Evolutionary conservation across 345 rosid genomes (phyloP), one percentile per base, ranked within the genome.

Genomic region (Camelina neglecta): DNA sequence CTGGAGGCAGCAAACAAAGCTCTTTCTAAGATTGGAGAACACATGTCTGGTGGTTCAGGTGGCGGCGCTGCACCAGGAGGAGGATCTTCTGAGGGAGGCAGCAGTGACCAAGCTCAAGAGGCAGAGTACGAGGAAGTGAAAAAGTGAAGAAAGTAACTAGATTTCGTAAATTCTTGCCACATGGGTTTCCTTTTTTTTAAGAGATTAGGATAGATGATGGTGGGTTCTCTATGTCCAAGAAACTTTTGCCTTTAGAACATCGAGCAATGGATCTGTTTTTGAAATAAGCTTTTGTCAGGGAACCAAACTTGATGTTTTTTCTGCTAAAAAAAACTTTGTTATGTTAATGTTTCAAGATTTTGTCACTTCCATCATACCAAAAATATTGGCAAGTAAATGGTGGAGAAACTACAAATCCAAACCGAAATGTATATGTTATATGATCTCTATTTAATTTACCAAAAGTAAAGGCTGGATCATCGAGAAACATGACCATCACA

Each of bases 121-220:
- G 97, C 97, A 0, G 98, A 93, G 44, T 93, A 85, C 21, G 93
- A 93, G 83, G 98, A 91, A 78, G 93, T 79, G 71, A 90, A 84
- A 73, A 90, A 90, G 83, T 90, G 82, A 85, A 57, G 55, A 71
- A 86, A 88, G 82, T 90, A 81, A 83, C 29, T 62, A 23, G 23
- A 18, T 21, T 53, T 11, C 20, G 26, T 59, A 26, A 38, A 45
- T 68, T 63, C 49, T 63, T 69, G 71, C 65, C 78, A 51, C 60
- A n/a, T 53, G 73, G 56, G 8, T 35, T 35, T n/a, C n/a, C n/a
- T n/a, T 35, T 60, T 72, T 36, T 60, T 72, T 45, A 51, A 44
- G 70, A 45, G 49, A 36, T 45, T 69, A 68, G 67, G 67, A 71
- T 71, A 71, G 72, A 65, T 71, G 15, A 55, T 63, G 71, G 58